Base-by-base conservation (phyloP, 345 rosid genomes). In the Reutealis trisperma region DNA sequence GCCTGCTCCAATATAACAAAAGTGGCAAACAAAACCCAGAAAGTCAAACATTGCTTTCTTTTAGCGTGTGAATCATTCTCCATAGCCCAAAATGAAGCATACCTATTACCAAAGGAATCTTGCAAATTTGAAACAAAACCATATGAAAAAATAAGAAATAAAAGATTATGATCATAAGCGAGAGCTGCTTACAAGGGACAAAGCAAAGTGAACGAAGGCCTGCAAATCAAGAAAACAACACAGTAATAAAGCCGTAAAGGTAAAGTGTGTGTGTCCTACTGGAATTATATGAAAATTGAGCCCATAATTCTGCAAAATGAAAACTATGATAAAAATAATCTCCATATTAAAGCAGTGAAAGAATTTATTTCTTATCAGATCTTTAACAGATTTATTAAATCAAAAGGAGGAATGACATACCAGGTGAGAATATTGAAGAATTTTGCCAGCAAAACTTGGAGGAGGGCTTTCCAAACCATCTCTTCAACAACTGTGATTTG, bases 171-270 rank as follows among this genome's bases (percentile, higher is more conserved):
- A 27, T 27, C 0, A 13, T 62, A 37, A 47, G 37, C 25, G 3
- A 34, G 19, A 54, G 18, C 27, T 25, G 77, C 88, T 70, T 67
- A 85, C 88, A 85, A 45, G 55, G 85, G 88, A 49, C 71, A 82
- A 65, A 85, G 21, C 49, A 85, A 25, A 51, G 82, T 54, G 58
- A 80, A 72, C n/a, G 88, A 60, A 63, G 88, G 82, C 85, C 88
- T 85, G 84, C 57, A 82, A 45, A 72, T 52, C 44, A 70, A 75
- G 21, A n/a, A 22, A 27, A 27, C 30, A 27, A 27, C 30, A 27
- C 30, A 27, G 30, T 27, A 27, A 1, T 27, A 27, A 27, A 27
- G 30, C 30, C 30, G 30, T 27, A 27, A 27, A 27, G 30, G 30
- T 27, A 27, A 27, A 1, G 30, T 27, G 30, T 27, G 30, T 27